Conservation (phyloP, 148 eudicot species). For the Rhododendron ferrugineum region DNA sequence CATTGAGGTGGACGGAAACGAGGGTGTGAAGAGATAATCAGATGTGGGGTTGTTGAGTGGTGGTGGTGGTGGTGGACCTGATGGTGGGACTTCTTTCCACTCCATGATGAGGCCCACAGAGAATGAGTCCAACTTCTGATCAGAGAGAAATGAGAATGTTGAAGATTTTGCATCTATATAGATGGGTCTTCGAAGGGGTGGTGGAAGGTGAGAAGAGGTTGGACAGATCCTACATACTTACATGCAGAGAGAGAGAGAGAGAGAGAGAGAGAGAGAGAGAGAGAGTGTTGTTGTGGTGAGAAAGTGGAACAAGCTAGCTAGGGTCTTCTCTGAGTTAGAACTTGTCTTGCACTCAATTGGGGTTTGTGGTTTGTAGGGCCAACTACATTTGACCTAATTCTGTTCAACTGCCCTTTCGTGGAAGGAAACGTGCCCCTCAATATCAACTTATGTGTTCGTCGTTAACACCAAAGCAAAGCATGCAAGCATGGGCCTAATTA, state of each 20-base stretch:
- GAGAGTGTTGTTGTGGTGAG: neutral
- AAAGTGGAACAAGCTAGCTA: no score
- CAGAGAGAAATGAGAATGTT: conserved; percentile 8
- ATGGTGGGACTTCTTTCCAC: conserved; percentile 8
- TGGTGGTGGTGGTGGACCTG: neutral
- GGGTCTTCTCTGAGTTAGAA: neutral
- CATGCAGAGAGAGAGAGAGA: neutral
- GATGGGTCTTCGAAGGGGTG: neutral
- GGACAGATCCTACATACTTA: neutral
- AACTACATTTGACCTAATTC: conserved; percentile 43
- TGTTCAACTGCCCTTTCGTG: conserved; percentile 43
- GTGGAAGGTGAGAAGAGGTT: conserved; percentile 12
- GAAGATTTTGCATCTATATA: neutral
- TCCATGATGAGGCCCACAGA: conserved; percentile 10
- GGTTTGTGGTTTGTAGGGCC: conserved; percentile 20
- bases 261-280: neutral
- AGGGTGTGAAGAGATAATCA: conserved; percentile 12
- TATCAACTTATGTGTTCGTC: neutral
- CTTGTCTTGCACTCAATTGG: neutral
- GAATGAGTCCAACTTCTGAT: neutral
- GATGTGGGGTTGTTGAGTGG: neutral
- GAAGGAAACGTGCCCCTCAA: conserved; percentile 3
- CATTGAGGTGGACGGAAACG: conserved; percentile 9
- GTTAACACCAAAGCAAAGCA: conserved; percentile 15
- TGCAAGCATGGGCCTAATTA: neutral